These are phyloP conservation scores for Lophiostoma macrostomum DNA, from an alignment of 495 filamentous ascomycete genomes.

Conservation along the genomic window DNA sequence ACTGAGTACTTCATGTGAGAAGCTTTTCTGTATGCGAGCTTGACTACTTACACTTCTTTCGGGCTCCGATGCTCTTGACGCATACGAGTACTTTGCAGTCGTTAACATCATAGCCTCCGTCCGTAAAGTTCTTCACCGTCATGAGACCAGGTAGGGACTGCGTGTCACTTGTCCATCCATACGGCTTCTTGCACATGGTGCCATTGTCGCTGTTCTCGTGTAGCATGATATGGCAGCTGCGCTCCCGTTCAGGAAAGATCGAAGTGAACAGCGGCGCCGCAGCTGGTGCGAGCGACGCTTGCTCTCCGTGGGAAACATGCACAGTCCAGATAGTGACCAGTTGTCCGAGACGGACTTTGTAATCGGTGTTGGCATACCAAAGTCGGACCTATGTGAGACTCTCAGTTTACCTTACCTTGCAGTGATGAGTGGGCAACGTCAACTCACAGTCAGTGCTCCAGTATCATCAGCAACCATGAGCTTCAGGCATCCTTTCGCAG, in stretches of 20 bases:
- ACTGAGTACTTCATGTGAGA: conserved; percentile 33
- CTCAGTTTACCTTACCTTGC: neutral
- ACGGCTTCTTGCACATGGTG: conserved; percentile 46
- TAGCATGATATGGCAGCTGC: conserved; percentile 50
- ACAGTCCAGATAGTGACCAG: conserved; percentile 42
- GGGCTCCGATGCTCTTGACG: conserved; percentile 54
- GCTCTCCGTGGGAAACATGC: conserved; percentile 39
- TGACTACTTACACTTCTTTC: conserved; percentile 41
- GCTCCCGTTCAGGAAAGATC: conserved; percentile 53
- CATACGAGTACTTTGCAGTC: conserved; percentile 53
- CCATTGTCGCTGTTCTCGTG: conserved; percentile 48
- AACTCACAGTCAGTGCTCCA: conserved; percentile 56
- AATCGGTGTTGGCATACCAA: conserved; percentile 39
- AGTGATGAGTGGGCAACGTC: too few species aligned
- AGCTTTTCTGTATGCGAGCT: neutral
- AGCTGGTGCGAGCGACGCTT: conserved; percentile 33
- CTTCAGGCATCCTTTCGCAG: conserved; percentile 52
- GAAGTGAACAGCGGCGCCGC: conserved; percentile 43
- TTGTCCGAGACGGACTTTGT: conserved; percentile 38
- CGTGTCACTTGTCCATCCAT: conserved; percentile 41
- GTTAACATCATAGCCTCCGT: conserved; percentile 50
- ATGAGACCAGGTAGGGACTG: conserved; percentile 49
- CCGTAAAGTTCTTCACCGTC: conserved; percentile 53
- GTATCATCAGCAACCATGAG: conserved; percentile 58
- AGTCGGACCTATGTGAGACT: conserved; percentile 33